These are phyloP conservation scores for Durotheca rogersii DNA, from an alignment of 495 filamentous ascomycete species.

Conservation along the genomic window DNA sequence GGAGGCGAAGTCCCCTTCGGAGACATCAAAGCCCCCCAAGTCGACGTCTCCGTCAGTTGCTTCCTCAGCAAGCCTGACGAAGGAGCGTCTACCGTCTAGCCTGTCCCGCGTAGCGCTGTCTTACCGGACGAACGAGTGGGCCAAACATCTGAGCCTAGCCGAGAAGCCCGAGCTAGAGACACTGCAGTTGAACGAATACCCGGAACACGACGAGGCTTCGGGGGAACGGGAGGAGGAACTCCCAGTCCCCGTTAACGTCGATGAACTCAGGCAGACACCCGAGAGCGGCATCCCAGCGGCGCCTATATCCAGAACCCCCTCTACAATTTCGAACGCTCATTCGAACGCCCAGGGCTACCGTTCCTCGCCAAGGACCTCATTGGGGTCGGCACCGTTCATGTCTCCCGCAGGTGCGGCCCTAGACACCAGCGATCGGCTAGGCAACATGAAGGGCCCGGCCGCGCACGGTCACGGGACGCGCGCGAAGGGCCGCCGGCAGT, in stretches of 20 bases:
- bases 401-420: conserved; percentile 9
- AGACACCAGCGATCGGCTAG: conserved; percentile 27
- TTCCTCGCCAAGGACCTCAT: conserved; percentile 43
- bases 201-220: conserved; percentile 17
- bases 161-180: conserved; percentile 73
- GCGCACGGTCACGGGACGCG: conserved; percentile 7
- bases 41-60: conserved; percentile 39
- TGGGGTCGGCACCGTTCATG: conserved; percentile 35
- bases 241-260: conserved; percentile 62
- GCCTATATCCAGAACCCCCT: conserved; percentile 37
- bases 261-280: conserved; percentile 70
- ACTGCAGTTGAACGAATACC: conserved; percentile 47
- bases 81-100: conserved; percentile 52
- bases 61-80: conserved; percentile 49
- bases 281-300: conserved; percentile 48
- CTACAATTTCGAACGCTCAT: conserved; percentile 33
- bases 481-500: conserved; percentile 26
- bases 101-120: conserved; percentile 74
- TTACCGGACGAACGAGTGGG: conserved; percentile 95
- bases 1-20: conserved; percentile 18
- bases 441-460: conserved; percentile 15
- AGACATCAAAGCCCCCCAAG: conserved; percentile 32
- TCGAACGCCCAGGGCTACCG: conserved; percentile 40
- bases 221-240: conserved; percentile 47
- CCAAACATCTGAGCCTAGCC: conserved; percentile 79